Evolutionary conservation across 768 basidiomycete species (phyloP), one percentile per base, ranked within the genome.

Genomic region (Amanita molliuscula): DNA sequence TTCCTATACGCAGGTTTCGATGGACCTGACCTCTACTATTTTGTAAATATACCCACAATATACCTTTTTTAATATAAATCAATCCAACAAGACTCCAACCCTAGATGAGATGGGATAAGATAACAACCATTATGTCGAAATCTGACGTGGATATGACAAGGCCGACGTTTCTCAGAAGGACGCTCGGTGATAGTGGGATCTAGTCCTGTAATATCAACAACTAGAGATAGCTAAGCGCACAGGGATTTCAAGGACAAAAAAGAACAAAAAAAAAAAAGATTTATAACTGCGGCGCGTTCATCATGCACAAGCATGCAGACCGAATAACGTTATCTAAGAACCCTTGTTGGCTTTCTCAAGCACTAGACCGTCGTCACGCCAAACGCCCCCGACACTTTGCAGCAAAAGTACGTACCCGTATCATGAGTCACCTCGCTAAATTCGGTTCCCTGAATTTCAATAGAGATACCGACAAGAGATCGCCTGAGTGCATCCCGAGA

Each of bases 371-470:
- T 18, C 11, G 29, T n/a, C 18, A 20, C 20, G n/a, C 42, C 15
- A 49, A 18, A 21, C 18, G 11, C 4, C 16, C 18, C 28, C 9
- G n/a, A 34, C 4, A n/a, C 4, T 6, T 6, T n/a, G n/a, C 38
- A 41, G 28, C 16, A 13, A 13, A 11, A 42, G 23, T 18, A 68
- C 82, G 55, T 45, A 94, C 94, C 78, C 45, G 64, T 70, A 29
- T 87, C 81, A 58, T 79, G 70, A 21, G 79, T 73, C 56, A 96
- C 75, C 64, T 97, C 92, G 47, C 68, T 70, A 52, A 52, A 68
- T 38, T 91, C 91, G 38, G 87, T 93, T 50, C 79, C 93, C 65
- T 97, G 94, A 49, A 98, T 74, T 64, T 96, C 92, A 42, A 77
- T 62, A 4, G 77, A 72, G 56, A 96, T 75, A 48, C 93, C 95